These are phyloP conservation scores for Picea sitchensis DNA, from an alignment of 75 land plant genomes.

Conservation along the genomic window DNA sequence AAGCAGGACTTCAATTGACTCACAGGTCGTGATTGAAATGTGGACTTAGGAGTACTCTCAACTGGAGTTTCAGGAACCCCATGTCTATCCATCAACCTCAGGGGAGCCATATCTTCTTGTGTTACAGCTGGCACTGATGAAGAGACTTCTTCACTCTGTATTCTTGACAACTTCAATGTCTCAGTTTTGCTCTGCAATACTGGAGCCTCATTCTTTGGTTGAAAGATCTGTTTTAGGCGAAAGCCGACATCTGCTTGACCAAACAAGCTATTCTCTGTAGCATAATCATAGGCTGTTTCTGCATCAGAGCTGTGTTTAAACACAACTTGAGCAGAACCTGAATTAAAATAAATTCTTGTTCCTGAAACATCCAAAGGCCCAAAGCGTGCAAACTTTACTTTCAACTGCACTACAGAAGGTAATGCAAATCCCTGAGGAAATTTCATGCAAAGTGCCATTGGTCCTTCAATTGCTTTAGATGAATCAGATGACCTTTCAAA, in stretches of 20 bases:
- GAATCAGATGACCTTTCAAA: background rate
- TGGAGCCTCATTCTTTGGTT: conserved; percentile 7
- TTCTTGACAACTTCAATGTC: background rate
- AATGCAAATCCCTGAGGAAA: conserved; percentile 46
- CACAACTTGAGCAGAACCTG: conserved; percentile 44
- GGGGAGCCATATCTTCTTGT: background rate
- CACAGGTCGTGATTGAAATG: background rate
- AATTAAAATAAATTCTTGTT: conserved; percentile 48
- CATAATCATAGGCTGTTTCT: conserved; percentile 36
- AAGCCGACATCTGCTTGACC: conserved; percentile 33
- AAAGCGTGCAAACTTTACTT: too few species aligned
- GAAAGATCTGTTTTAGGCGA: conserved; percentile 13
- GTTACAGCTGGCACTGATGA: background rate
- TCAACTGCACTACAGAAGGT: conserved; percentile 42
- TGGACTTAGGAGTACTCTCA: background rate
- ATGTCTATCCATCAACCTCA: background rate
- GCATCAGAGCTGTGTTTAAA: conserved; percentile 54
- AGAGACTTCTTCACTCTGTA: background rate
- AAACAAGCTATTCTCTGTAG: conserved; percentile 20
- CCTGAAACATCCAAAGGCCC: conserved; percentile 49
- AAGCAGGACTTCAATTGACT: conserved; percentile 33
- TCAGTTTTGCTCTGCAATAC: background rate
- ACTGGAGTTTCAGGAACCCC: background rate
- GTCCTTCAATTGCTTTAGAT: conserved; percentile 15
- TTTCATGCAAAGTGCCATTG: conserved; percentile 56